These are phyloP conservation scores for Betula pendula DNA, from an alignment of 306 rosid genomes.

Conservation along the genomic window DNA sequence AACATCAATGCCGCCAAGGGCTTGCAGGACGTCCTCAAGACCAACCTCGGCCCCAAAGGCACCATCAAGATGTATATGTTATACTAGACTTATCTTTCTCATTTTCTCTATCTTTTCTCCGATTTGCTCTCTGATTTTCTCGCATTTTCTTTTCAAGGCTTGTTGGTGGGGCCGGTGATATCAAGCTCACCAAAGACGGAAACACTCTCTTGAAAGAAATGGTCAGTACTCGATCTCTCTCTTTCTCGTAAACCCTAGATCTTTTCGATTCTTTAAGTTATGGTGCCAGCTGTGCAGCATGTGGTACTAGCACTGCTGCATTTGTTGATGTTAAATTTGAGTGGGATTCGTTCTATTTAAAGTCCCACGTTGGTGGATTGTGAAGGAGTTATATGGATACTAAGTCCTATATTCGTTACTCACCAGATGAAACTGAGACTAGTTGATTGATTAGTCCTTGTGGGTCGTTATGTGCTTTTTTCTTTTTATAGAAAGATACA, in stretches of 20 bases:
- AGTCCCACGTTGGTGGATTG: too few relatives aligned
- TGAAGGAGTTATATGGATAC: too few relatives aligned
- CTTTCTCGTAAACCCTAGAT: slow-evolving; percentile 12
- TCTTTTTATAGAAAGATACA: too few relatives aligned
- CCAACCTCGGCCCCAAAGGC: slow-evolving; percentile 96
- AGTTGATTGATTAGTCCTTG: too few relatives aligned
- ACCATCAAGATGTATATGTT: slow-evolving; percentile 75
- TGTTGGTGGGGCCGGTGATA: slow-evolving; percentile 96
- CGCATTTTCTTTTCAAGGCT: slow-evolving; percentile 48
- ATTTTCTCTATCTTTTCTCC: not conserved
- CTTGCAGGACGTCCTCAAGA: slow-evolving; percentile 86
- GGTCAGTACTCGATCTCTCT: slow-evolving; percentile 40
- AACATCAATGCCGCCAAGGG: slow-evolving; percentile 99
- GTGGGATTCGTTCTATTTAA: not conserved
- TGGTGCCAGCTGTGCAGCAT: not conserved
- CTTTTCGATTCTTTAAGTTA: slow-evolving; percentile 1
- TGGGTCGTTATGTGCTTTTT: too few relatives aligned
- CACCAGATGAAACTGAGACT: too few relatives aligned
- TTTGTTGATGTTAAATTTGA: not conserved
- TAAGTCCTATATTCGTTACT: too few relatives aligned
- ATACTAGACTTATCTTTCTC: not conserved
- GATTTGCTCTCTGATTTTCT: not conserved
- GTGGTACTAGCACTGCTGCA: not conserved
- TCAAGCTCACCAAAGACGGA: slow-evolving; percentile 95
- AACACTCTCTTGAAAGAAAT: slow-evolving; percentile 93